Conservation (phyloP, 1,284 basidiomycete species). For the Mycena citricolor region DNA sequence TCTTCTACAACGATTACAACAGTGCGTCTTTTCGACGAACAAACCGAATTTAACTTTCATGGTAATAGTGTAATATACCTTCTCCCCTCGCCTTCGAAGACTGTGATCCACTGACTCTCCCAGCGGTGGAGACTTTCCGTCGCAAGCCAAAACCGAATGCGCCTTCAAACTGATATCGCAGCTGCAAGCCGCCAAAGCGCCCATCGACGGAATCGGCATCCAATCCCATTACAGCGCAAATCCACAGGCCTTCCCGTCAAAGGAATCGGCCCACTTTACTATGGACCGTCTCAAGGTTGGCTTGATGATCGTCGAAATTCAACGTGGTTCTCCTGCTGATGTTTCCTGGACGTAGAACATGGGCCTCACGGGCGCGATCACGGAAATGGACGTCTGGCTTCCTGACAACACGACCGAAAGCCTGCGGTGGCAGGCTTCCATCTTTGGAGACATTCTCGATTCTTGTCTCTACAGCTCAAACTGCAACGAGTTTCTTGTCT, state of each 20-base stretch:
- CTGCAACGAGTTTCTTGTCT: conserved; percentile 18
- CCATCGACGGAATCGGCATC: conserved; percentile 20
- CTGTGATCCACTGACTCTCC: neutral
- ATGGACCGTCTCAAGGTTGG: conserved; percentile 21
- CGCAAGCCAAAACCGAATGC: conserved; percentile 21
- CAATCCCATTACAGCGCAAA: conserved; percentile 23
- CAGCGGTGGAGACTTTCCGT: conserved; percentile 20
- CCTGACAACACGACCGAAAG: conserved; percentile 20
- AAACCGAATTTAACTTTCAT: neutral
- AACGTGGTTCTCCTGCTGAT: no score
- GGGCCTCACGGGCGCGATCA: conserved; percentile 17
- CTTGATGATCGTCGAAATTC: neutral
- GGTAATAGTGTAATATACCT: conserved; percentile 14
- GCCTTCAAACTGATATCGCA: conserved; percentile 18
- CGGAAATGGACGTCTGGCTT: conserved; percentile 21
- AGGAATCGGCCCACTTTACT: conserved; percentile 19
- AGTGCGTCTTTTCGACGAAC: conserved; percentile 5
- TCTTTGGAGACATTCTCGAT: conserved; percentile 21
- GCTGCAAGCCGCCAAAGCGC: conserved; percentile 8
- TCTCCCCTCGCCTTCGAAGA: neutral
- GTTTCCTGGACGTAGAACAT: no score
- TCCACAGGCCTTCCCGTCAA: conserved; percentile 19
- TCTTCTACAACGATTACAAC: conserved; percentile 22
- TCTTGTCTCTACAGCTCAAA: conserved; percentile 14
- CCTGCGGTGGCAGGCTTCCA: conserved; percentile 20